phyloP scores from a whole-genome alignment of 192 early-diverging fungal genomes.

The Phycomyces nitens region DNA sequence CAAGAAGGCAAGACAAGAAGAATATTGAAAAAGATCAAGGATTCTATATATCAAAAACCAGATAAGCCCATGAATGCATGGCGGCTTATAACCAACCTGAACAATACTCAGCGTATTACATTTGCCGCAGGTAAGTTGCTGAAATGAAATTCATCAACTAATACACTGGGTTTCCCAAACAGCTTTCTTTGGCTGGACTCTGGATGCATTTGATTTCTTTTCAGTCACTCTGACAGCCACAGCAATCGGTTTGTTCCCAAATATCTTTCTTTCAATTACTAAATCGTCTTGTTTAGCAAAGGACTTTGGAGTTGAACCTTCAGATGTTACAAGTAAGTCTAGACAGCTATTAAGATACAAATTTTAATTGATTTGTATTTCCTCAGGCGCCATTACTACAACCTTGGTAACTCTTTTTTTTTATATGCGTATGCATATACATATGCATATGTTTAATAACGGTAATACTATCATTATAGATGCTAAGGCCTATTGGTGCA shows the following conservation, averaged over 20 bases:
- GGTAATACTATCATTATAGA: slow-evolving; percentile 21
- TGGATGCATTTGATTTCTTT: slow-evolving; percentile 73
- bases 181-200: slow-evolving; percentile 69
- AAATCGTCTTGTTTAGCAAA: slow-evolving; percentile 31
- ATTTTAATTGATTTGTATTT: background rate
- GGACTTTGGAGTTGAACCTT: slow-evolving; percentile 51
- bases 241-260: slow-evolving; percentile 34
- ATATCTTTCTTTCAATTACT: background rate
- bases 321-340: slow-evolving; percentile 48
- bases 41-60: slow-evolving; percentile 21
- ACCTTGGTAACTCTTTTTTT: slow-evolving; percentile 40
- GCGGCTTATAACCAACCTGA: slow-evolving; percentile 27
- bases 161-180: too few species aligned
- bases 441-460: too few species aligned
- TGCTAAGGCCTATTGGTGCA: slow-evolving; percentile 70
- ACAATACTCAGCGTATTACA: slow-evolving; percentile 18
- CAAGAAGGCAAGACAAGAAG: background rate
- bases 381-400: slow-evolving; percentile 55
- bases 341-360: background rate
- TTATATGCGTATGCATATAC: background rate
- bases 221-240: slow-evolving; percentile 54
- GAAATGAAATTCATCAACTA: background rate
- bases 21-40: slow-evolving; percentile 4
- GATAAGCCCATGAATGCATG: slow-evolving; percentile 25
- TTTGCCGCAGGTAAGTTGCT: slow-evolving; percentile 27